A percentile compares a stretch with the other conserved stretches of the same genome.
Evolutionary conservation across 805 yeast genomes (phyloP).

Genomic region (Pichia kluyveri): DNA sequence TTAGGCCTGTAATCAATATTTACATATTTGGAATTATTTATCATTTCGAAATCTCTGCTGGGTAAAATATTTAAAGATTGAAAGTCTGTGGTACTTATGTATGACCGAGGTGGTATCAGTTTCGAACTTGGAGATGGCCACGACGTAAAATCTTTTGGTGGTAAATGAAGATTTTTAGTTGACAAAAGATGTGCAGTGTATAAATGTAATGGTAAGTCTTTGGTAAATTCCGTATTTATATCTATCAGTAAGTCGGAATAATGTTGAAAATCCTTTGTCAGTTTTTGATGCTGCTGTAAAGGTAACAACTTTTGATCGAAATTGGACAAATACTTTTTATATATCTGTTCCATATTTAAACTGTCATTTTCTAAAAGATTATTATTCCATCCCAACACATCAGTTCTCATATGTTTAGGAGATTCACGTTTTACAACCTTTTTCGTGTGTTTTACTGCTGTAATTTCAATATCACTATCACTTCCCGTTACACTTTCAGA

Average conservation of each 20-base stretch:
- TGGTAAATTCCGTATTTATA: conserved; percentile 41
- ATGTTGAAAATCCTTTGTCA: not conserved
- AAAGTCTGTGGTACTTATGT: conserved; percentile 1
- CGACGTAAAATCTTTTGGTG: conserved; percentile 1
- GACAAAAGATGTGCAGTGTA: conserved; percentile 46
- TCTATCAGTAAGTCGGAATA: conserved; percentile 19
- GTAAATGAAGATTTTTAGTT: conserved; percentile 6
- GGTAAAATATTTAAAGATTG: not conserved
- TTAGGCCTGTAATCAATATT: conserved; percentile 3
- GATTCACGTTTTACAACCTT: too few relatives aligned
- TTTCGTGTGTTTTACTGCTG: too few relatives aligned
- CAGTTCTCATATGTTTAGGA: too few relatives aligned
- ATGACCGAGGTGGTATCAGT: conserved; percentile 4
- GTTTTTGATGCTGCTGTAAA: not conserved
- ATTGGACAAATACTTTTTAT: too few relatives aligned
- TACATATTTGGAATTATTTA: not conserved
- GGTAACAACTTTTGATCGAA: too few relatives aligned
- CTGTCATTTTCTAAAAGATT: too few relatives aligned
- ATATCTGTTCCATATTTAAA: too few relatives aligned
- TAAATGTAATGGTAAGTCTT: conserved; percentile 56
- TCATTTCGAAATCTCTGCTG: not conserved
- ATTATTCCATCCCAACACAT: too few relatives aligned
- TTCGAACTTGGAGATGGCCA: conserved; percentile 8
- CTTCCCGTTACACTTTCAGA: too few relatives aligned
- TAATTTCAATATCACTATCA: too few relatives aligned